These are phyloP conservation scores for Fusarium sacchari DNA, from an alignment of 2,329 filamentous ascomycete species.

Conservation along the genomic window DNA sequence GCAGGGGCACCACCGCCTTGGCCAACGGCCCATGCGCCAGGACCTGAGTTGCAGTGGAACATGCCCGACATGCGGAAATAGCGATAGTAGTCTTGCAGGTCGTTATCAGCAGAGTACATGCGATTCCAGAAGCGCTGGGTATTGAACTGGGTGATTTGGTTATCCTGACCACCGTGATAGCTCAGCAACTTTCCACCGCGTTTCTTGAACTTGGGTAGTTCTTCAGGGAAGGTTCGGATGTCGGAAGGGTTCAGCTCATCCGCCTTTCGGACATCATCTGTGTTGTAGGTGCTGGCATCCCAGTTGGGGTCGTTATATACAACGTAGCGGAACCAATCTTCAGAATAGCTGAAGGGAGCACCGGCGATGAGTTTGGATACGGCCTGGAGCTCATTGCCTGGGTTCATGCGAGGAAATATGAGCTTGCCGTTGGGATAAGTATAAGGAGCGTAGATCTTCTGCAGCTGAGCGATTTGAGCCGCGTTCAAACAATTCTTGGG, in stretches of 20 bases:
- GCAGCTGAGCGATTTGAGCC: neutral
- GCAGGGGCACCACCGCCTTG: conserved; percentile 31
- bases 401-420: conserved; percentile 27
- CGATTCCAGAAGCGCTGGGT: conserved; percentile 39
- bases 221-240: conserved; percentile 7
- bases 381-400: conserved; percentile 11
- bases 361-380: conserved; percentile 19
- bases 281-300: conserved; percentile 14
- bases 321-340: conserved; percentile 25
- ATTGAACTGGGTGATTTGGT: conserved; percentile 33
- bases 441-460: conserved; percentile 18
- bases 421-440: conserved; percentile 12
- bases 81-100: conserved; percentile 60
- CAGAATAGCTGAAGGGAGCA: conserved; percentile 13
- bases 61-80: conserved; percentile 64
- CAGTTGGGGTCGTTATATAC: conserved; percentile 7
- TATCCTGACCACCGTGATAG: conserved; percentile 26
- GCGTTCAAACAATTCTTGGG: conserved; percentile 1
- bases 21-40: conserved; percentile 53
- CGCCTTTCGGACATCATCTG: neutral
- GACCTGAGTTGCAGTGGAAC: conserved; percentile 59
- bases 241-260: conserved; percentile 16
- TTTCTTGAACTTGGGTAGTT: conserved; percentile 11
- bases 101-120: conserved; percentile 36
- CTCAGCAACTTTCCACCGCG: conserved; percentile 20